Evolutionary conservation across 1,284 basidiomycete species (phyloP).

Genomic region (Peniophora sp.): DNA sequence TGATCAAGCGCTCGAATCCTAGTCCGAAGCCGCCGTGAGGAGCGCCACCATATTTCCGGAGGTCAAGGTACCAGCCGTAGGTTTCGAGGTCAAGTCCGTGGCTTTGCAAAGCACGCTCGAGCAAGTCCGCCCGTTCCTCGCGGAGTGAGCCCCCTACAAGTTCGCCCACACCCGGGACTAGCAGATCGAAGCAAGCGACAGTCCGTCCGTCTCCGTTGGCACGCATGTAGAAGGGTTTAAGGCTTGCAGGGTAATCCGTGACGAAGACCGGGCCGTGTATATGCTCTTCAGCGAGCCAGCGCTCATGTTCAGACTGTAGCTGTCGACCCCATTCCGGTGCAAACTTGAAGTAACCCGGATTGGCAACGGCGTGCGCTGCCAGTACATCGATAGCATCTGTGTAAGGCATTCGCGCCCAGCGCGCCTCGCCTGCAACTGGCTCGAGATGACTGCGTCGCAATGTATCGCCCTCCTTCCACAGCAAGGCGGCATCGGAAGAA

Average conservation of each 20-base stretch:
- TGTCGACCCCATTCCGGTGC: slow-evolving; percentile 63
- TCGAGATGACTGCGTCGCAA: slow-evolving; percentile 22
- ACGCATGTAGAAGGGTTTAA: slow-evolving; percentile 99
- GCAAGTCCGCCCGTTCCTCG: slow-evolving; percentile 67
- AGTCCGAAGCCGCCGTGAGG: slow-evolving; percentile 91
- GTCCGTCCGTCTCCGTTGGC: slow-evolving; percentile 48
- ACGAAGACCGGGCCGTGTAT: slow-evolving; percentile 80
- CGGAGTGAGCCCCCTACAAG: slow-evolving; percentile 88
- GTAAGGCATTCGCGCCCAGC: slow-evolving; percentile 79
- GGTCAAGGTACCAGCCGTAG: slow-evolving; percentile 82
- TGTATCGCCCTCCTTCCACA: slow-evolving; percentile 29
- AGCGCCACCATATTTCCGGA: slow-evolving; percentile 74
- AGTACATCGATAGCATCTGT: slow-evolving; percentile 68
- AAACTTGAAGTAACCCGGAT: slow-evolving; percentile 39
- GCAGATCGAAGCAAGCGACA: slow-evolving; percentile 90
- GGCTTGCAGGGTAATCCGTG: slow-evolving; percentile 73
- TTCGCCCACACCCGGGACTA: slow-evolving; percentile 86
- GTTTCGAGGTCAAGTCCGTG: slow-evolving; percentile 44
- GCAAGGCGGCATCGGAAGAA: slow-evolving; percentile 26
- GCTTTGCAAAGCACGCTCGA: slow-evolving; percentile 45
- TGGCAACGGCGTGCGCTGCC: slow-evolving; percentile 24
- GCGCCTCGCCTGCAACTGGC: slow-evolving; percentile 22
- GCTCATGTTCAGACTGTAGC: slow-evolving; percentile 88
- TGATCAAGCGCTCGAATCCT: slow-evolving; percentile 84
- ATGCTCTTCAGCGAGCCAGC: slow-evolving; percentile 73